Conservation (phyloP, 1,284 basidiomycete genomes). For the Ceratobasidium sp. region DNA sequence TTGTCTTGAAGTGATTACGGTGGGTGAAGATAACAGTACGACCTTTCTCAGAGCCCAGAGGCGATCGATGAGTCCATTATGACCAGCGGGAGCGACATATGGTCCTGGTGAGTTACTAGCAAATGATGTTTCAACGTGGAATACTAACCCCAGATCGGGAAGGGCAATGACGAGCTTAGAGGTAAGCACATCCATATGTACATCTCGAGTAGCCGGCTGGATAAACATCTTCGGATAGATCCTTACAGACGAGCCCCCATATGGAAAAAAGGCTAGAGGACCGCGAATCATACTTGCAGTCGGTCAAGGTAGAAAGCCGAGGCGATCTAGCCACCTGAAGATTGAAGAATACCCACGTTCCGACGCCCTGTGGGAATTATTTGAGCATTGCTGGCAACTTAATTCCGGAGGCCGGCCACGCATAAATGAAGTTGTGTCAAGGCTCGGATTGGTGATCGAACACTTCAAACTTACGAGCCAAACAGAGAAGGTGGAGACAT, state of each 20-base stretch:
- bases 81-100: constrained; percentile 13
- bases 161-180: constrained; percentile 34
- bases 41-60: too few relatives aligned
- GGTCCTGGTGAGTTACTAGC: constrained; percentile 14
- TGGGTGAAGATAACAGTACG: too few relatives aligned
- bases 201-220: too few relatives aligned
- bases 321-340: constrained; percentile 1
- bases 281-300: background rate
- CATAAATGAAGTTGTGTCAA: background rate
- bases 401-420: constrained; percentile 1
- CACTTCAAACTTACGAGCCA: too few relatives aligned
- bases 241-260: constrained; percentile 21
- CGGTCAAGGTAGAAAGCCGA: background rate
- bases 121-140: background rate
- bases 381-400: constrained; percentile 11
- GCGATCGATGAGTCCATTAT: constrained; percentile 3
- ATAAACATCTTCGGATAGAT: too few relatives aligned
- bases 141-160: background rate
- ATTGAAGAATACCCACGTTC: constrained; percentile 1
- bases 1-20: too few relatives aligned
- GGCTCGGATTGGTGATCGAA: too few relatives aligned
- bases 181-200: too few relatives aligned
- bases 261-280: constrained; percentile 7
- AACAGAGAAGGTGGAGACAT: too few relatives aligned
- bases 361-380: constrained; percentile 11